Evolutionary conservation across 2,329 filamentous ascomycete species (phyloP).

Genomic region (Cytospora mali): DNA sequence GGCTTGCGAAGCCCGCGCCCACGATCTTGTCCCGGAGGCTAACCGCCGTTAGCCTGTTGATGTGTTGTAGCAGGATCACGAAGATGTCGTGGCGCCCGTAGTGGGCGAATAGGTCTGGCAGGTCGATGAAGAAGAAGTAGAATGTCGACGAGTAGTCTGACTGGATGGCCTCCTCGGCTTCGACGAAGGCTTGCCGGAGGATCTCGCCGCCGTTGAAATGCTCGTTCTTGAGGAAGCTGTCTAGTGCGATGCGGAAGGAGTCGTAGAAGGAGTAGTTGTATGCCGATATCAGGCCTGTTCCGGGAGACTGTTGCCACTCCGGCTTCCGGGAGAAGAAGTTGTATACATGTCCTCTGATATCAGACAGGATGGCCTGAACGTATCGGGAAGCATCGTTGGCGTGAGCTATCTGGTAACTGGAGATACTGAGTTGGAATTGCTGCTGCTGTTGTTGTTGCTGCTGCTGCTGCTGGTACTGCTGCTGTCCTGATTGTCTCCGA

Average conservation of each 20-base stretch:
- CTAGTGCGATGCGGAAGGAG: constrained; percentile 29
- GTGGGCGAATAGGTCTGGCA: constrained; percentile 28
- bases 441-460: too few relatives aligned
- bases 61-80: constrained; percentile 28
- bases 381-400: constrained; percentile 22
- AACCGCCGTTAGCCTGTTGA: constrained; percentile 28
- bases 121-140: constrained; percentile 30
- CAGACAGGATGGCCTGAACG: constrained; percentile 28
- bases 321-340: constrained; percentile 28
- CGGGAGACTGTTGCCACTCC: constrained; percentile 25
- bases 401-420: constrained; percentile 21
- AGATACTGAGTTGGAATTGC: constrained; percentile 15
- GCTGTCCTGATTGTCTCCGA: neutral
- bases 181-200: constrained; percentile 29
- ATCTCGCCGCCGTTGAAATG: constrained; percentile 28
- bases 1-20: constrained; percentile 26
- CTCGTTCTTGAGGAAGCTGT: constrained; percentile 29
- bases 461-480: neutral
- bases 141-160: constrained; percentile 29
- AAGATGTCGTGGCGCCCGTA: constrained; percentile 29
- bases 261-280: constrained; percentile 30
- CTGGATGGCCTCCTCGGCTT: constrained; percentile 30
- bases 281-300: constrained; percentile 25
- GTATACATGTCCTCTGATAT: constrained; percentile 29
- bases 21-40: constrained; percentile 25